Conservation (phyloP, 192 early-diverging fungal species). For the Podila clonocystis region DNA sequence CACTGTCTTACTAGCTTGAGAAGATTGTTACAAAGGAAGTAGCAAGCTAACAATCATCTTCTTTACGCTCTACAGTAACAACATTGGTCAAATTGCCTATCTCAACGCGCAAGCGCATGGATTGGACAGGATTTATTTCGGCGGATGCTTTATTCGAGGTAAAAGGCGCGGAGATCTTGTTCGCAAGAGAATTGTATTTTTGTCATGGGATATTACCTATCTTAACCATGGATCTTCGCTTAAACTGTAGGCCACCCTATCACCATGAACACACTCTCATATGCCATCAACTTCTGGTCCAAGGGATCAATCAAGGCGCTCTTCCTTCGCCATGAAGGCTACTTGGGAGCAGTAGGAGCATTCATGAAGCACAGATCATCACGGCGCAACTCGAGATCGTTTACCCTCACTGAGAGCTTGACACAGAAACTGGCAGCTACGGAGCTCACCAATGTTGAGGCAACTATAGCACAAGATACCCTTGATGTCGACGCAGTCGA, state of each 20-base stretch:
- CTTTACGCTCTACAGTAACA: constrained; percentile 74
- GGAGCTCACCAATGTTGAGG: constrained; percentile 30
- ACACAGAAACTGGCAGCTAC: constrained; percentile 31
- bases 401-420: constrained; percentile 35
- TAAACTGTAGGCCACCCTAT: constrained; percentile 79
- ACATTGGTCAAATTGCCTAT: constrained; percentile 99
- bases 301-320: constrained; percentile 93
- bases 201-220: neutral
- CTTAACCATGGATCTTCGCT: neutral
- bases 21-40: neutral
- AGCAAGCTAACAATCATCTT: constrained; percentile 3
- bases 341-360: constrained; percentile 94
- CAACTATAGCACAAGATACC: constrained; percentile 38
- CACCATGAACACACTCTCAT: constrained; percentile 98
- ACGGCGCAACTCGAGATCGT: constrained; percentile 49
- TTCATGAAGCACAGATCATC: constrained; percentile 48
- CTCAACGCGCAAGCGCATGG: constrained; percentile 95
- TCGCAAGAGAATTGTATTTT: too few species aligned
- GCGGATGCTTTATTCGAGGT: constrained; percentile 97
- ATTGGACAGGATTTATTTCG: constrained; percentile 93
- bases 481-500: constrained; percentile 45
- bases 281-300: constrained; percentile 98
- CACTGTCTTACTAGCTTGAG: neutral
- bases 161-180: neutral
- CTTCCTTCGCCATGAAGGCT: constrained; percentile 98